Base-by-base conservation (phyloP, 345 rosid species). In the Murraya koenigii region DNA sequence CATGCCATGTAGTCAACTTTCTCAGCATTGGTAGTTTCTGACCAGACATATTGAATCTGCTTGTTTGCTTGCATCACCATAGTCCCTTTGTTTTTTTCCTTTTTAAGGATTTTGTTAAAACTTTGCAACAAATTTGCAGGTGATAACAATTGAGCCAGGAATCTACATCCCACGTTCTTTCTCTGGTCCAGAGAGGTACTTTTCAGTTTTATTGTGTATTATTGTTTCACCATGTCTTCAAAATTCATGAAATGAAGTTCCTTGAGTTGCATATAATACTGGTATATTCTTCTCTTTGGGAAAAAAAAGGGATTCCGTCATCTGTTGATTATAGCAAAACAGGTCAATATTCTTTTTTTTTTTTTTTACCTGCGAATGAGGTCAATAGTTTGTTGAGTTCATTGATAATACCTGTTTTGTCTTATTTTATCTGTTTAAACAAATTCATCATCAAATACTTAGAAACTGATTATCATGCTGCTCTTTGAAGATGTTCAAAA, bases 121-220 rank as follows among this genome's bases (percentile, higher is more conserved):
- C 69, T 71, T 63, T 68, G 44, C 72, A 55, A 82, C 68, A 44
- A 71, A 49, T 84, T 75, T 74, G 76, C 90, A 96, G 99, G 97
- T 96, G 78, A 89, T 96, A 80, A 96, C 99, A 32, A 92, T 96
- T 74, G 98, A 96, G 84, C 97, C 99, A 47, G 98, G 97, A 84
- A 90, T 96, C 75, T 96, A 96, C 83, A 84, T 94, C 77, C 97
- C 98, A 26, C 75, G 85, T 49, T 82, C 76, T 76, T 89, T 86
- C 72, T 76, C 85, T 66, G 82, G 87, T 76, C 91, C 95, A 49
- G 92, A 90, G 79, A 90, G 98, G 98, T 94, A 85, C 32, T 73
- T 71, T 72, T 60, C 60, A 59, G 54, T 49, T 58, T 41, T 28
- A 10, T 30, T 32, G 38, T 60, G 15, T 68, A 69, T 39, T 23